Percentiles rank a stretch among this genome's conserved stretches.
Evolutionary conservation across 176 grass and related monocot genomes (phyloP).

Genomic region (Aegilops umbellulata): DNA sequence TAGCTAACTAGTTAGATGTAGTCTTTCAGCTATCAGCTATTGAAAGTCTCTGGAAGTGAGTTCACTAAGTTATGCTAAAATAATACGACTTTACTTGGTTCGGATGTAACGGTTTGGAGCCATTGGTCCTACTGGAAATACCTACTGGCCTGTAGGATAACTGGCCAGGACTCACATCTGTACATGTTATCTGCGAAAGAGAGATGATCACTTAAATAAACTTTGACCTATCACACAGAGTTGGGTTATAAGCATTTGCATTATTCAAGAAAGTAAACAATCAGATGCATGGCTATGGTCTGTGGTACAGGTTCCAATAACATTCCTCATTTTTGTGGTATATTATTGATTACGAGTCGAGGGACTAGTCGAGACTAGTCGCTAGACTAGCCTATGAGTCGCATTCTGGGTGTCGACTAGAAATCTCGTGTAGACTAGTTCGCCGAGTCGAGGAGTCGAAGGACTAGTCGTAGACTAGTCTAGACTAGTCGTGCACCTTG

Average conservation of each 20-base stretch:
- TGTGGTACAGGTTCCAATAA: background rate
- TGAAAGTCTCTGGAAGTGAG: background rate
- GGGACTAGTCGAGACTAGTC: no score
- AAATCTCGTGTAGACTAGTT: no score
- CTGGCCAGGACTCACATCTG: background rate
- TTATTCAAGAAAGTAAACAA: background rate
- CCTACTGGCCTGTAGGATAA: background rate
- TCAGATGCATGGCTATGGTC: background rate
- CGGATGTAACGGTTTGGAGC: background rate
- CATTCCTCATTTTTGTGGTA: background rate
- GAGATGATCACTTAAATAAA: background rate
- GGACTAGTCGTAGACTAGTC: no score
- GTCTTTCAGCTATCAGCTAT: background rate
- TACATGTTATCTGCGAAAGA: background rate
- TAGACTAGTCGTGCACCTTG: no score
- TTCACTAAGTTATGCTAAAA: background rate
- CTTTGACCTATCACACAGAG: background rate
- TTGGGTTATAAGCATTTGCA: background rate
- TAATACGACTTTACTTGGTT: background rate
- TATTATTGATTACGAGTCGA: no score
- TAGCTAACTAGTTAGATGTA: background rate
- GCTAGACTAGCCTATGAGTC: no score
- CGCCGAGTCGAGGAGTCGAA: no score
- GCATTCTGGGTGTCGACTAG: no score
- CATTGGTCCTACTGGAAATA: background rate